Evolutionary conservation across 2,329 filamentous ascomycete species (phyloP).

Genomic region (Myriosclerotinia scirpicola): DNA sequence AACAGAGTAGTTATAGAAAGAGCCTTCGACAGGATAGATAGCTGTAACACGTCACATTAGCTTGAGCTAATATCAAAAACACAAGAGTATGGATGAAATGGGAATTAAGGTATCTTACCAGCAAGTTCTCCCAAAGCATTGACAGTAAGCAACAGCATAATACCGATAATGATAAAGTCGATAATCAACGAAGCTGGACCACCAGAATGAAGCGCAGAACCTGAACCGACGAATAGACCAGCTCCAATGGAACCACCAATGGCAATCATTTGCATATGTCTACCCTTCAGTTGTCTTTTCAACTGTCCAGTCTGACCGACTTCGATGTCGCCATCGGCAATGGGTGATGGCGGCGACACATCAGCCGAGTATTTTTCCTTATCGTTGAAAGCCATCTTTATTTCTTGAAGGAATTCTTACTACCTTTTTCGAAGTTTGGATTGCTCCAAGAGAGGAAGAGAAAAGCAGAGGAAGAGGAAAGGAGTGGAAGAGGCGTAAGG

Average conservation of each 20-base stretch:
- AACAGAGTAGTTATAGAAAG: conserved; percentile 88
- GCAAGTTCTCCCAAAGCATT: conserved; percentile 91
- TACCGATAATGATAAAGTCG: conserved; percentile 74
- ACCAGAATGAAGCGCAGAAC: conserved; percentile 45
- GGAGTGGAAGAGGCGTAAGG: background rate
- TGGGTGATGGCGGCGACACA: conserved; percentile 5
- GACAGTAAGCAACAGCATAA: conserved; percentile 60
- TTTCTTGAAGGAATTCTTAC: background rate
- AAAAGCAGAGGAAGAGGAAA: background rate
- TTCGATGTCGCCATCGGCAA: conserved; percentile 31
- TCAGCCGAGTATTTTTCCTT: conserved; percentile 30
- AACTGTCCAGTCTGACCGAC: conserved; percentile 38
- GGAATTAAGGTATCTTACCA: conserved; percentile 53
- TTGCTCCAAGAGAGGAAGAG: background rate
- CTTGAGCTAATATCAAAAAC: conserved; percentile 1
- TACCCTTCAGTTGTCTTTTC: conserved; percentile 46
- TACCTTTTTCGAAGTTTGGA: background rate
- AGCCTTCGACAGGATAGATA: conserved; percentile 86
- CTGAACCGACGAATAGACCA: conserved; percentile 52
- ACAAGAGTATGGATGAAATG: background rate
- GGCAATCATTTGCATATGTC: conserved; percentile 54
- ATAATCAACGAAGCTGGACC: conserved; percentile 75
- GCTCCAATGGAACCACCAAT: conserved; percentile 53
- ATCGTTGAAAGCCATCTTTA: conserved; percentile 12
- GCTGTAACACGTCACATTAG: conserved; percentile 25